Conservation (phyloP, 805 yeast genomes). For the Candida ipomoeae region DNA sequence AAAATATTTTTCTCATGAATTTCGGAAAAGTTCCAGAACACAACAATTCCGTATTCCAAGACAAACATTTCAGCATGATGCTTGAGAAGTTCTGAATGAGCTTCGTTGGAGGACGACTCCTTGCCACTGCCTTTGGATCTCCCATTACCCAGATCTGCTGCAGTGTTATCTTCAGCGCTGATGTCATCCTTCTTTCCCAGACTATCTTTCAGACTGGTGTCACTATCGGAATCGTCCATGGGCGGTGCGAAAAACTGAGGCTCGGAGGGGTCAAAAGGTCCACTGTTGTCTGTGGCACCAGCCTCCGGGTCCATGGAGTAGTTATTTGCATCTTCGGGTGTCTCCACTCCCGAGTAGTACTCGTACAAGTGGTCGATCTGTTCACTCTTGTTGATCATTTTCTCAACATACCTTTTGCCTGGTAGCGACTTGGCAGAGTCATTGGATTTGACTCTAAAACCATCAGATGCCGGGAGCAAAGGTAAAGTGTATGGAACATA, state of each 20-base stretch:
- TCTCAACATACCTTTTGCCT: constrained; percentile 59
- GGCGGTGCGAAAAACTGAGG: constrained; percentile 78
- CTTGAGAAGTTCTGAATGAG: constrained; percentile 45
- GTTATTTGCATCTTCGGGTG: constrained; percentile 52
- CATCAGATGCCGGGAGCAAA: constrained; percentile 75
- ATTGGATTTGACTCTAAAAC: constrained; percentile 71
- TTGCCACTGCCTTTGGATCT: neutral
- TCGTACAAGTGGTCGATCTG: constrained; percentile 90
- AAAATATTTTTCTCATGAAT: constrained; percentile 87
- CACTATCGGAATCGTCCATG: constrained; percentile 14
- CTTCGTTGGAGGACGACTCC: constrained; percentile 1
- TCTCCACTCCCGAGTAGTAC: constrained; percentile 77
- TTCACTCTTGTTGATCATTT: constrained; percentile 73
- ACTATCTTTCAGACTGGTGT: constrained; percentile 15
- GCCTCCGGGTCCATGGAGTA: constrained; percentile 44
- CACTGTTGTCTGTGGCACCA: constrained; percentile 41
- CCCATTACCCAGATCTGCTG: neutral
- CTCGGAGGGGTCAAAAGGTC: constrained; percentile 83
- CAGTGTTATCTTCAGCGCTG: constrained; percentile 5
- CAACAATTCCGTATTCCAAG: constrained; percentile 91
- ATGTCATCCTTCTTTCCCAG: constrained; percentile 3
- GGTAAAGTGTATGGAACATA: constrained; percentile 90
- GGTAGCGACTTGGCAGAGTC: constrained; percentile 43
- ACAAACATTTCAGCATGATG: constrained; percentile 85
- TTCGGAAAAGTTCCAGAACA: constrained; percentile 95